Evolutionary conservation across 2,329 filamentous ascomycete genomes (phyloP).

Genomic region (Ustilaginoidea virens): DNA sequence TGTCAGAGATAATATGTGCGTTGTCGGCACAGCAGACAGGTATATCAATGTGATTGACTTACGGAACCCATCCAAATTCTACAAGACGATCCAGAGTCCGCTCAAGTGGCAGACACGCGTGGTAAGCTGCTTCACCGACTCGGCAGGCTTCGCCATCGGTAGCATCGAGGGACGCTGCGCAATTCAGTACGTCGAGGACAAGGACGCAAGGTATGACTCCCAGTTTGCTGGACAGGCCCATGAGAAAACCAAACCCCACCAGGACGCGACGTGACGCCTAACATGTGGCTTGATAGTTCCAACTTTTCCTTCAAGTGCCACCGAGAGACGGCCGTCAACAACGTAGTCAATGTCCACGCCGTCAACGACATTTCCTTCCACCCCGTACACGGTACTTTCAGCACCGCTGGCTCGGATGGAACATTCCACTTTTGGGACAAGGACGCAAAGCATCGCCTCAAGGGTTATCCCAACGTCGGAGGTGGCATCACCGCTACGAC

Average conservation of each 20-base stretch:
- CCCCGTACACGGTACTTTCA: constrained; percentile 93
- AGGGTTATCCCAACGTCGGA: constrained; percentile 73
- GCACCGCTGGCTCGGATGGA: constrained; percentile 85
- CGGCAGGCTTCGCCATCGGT: constrained; percentile 82
- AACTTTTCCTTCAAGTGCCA: constrained; percentile 99
- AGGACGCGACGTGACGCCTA: too few relatives aligned
- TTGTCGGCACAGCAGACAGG: constrained; percentile 83
- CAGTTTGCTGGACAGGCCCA: too few relatives aligned
- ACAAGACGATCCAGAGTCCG: constrained; percentile 91
- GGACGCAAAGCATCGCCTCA: constrained; percentile 74
- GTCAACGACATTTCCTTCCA: constrained; percentile 98
- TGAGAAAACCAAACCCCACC: too few relatives aligned
- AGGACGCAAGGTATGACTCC: constrained; percentile 54
- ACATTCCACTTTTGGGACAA: constrained; percentile 98
- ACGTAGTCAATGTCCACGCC: constrained; percentile 77
- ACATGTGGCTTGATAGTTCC: constrained; percentile 42
- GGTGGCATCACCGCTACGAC: constrained; percentile 80
- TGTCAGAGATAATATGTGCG: constrained; percentile 72
- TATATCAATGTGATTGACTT: constrained; percentile 95
- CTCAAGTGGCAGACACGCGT: constrained; percentile 97
- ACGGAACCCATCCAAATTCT: constrained; percentile 74
- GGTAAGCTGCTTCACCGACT: constrained; percentile 87
- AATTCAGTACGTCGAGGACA: constrained; percentile 96
- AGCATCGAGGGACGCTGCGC: constrained; percentile 95
- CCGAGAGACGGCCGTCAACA: constrained; percentile 61